phyloP scores from a whole-genome alignment of 1,284 basidiomycete species.

The Cutaneotrichosporon daszewskae region DNA sequence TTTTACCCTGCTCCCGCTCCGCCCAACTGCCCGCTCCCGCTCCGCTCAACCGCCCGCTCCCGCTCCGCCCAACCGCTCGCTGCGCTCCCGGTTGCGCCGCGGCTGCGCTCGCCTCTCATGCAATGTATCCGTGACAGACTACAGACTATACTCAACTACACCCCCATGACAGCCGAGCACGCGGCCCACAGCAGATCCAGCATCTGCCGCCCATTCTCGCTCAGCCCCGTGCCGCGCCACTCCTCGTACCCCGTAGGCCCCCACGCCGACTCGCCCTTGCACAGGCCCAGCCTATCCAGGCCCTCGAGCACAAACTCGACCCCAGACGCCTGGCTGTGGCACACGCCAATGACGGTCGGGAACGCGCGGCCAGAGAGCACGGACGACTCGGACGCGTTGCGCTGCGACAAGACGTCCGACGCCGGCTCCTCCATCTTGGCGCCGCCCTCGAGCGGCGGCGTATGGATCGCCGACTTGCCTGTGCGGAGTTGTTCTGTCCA shows the following conservation, averaged over 20 bases:
- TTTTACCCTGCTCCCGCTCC: no score
- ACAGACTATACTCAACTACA: conserved; percentile 8
- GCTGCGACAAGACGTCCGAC: neutral
- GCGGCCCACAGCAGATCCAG: conserved; percentile 45
- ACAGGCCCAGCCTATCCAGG: conserved; percentile 44
- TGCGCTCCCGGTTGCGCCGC: no score
- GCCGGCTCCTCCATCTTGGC: neutral
- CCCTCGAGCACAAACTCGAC: conserved; percentile 49
- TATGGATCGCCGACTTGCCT: conserved; percentile 13
- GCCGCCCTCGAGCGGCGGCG: conserved; percentile 10
- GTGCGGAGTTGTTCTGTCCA: conserved; percentile 22
- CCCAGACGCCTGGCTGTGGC: conserved; percentile 43
- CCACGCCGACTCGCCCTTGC: conserved; percentile 45
- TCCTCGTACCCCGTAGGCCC: conserved; percentile 48
- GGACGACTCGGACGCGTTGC: neutral
- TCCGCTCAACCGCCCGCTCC: no score
- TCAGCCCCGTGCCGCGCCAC: conserved; percentile 45
- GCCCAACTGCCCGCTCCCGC: no score
- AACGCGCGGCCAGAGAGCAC: conserved; percentile 31
- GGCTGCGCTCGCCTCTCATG: no score
- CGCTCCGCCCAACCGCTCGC: no score
- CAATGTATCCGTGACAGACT: no score
- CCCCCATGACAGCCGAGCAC: conserved; percentile 44
- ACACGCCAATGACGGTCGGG: conserved; percentile 47
- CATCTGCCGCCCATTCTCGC: conserved; percentile 38